phyloP scores from a whole-genome alignment of 495 filamentous ascomycete genomes.

The Darksidea phi region DNA sequence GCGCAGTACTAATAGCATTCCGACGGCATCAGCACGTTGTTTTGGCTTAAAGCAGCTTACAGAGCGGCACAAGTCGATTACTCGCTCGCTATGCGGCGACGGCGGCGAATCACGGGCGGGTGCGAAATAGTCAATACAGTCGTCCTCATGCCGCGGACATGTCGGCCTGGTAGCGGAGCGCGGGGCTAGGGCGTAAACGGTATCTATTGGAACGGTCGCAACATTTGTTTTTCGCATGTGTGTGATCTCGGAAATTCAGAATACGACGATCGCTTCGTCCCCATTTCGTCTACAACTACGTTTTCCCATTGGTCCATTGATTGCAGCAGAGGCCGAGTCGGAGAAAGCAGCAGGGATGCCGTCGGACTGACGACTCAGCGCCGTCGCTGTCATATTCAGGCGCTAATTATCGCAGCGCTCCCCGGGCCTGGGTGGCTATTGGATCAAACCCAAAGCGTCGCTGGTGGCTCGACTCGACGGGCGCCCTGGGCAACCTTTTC shows the following conservation, averaged over 20 bases:
- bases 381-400: conserved; percentile 19
- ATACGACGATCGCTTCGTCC: conserved; percentile 36
- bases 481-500: conserved; percentile 14
- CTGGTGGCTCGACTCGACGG: conserved; percentile 32
- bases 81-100: conserved; percentile 20
- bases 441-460: conserved; percentile 34
- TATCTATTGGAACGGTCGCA: conserved; percentile 33
- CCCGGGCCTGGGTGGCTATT: conserved; percentile 27
- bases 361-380: conserved; percentile 18
- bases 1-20: conserved; percentile 25
- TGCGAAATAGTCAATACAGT: conserved; percentile 6
- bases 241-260: conserved; percentile 37
- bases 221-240: conserved; percentile 34
- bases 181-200: conserved; percentile 14
- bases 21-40: conserved; percentile 32
- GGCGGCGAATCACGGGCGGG: conserved; percentile 11
- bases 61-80: conserved; percentile 32
- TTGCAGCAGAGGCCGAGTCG: conserved; percentile 22
- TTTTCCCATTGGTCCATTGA: conserved; percentile 22
- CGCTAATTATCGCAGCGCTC: conserved; percentile 27
- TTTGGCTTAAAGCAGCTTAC: conserved; percentile 26
- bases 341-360: conserved; percentile 31
- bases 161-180: conserved; percentile 2
- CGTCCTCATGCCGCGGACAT: conserved; percentile 14
- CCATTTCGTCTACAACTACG: conserved; percentile 20